Conservation (phyloP, 2,329 filamentous ascomycete species). For the Apiospora marii region DNA sequence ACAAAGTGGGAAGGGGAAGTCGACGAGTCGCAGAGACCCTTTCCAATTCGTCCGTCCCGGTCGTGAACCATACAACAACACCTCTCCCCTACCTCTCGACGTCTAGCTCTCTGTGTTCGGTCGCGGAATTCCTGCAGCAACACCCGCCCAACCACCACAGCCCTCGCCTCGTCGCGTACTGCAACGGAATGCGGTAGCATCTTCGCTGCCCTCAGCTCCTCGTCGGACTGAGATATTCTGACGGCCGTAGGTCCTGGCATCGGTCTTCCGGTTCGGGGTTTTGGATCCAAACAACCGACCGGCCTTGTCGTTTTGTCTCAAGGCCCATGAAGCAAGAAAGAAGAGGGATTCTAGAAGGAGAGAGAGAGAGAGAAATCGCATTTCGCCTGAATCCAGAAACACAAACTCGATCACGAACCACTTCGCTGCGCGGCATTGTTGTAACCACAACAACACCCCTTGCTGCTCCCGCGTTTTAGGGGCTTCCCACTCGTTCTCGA, state of each 20-base stretch:
- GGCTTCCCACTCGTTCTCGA: slow-evolving; percentile 21
- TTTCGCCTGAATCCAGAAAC: slow-evolving; percentile 1
- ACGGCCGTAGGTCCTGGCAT: slow-evolving; percentile 20
- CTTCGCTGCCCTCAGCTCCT: slow-evolving; percentile 24
- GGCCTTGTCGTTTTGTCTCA: background rate
- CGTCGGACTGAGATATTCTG: slow-evolving; percentile 25
- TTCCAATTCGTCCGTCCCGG: slow-evolving; percentile 13
- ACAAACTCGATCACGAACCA: slow-evolving; percentile 4
- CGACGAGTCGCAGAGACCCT: slow-evolving; percentile 8
- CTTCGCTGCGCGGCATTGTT: slow-evolving; percentile 10
- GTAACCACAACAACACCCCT: background rate
- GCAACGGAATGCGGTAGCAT: slow-evolving; percentile 25
- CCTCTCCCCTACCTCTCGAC: slow-evolving; percentile 1
- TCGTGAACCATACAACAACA: slow-evolving; percentile 18
- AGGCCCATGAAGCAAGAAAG: slow-evolving; percentile 6
- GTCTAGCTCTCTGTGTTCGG: slow-evolving; percentile 9
- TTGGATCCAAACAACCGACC: slow-evolving; percentile 2
- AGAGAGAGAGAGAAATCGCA: slow-evolving; percentile 10
- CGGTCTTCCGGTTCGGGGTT: slow-evolving; percentile 15
- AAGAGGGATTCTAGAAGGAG: slow-evolving; percentile 6
- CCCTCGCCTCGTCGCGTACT: slow-evolving; percentile 23
- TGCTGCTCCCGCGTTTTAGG: slow-evolving; percentile 17
- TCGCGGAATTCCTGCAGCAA: slow-evolving; percentile 10
- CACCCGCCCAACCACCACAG: slow-evolving; percentile 4
- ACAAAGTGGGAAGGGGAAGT: slow-evolving; percentile 20